These are phyloP conservation scores for Starmerella asiatica DNA, from an alignment of 805 yeast species.

Conservation along the genomic window DNA sequence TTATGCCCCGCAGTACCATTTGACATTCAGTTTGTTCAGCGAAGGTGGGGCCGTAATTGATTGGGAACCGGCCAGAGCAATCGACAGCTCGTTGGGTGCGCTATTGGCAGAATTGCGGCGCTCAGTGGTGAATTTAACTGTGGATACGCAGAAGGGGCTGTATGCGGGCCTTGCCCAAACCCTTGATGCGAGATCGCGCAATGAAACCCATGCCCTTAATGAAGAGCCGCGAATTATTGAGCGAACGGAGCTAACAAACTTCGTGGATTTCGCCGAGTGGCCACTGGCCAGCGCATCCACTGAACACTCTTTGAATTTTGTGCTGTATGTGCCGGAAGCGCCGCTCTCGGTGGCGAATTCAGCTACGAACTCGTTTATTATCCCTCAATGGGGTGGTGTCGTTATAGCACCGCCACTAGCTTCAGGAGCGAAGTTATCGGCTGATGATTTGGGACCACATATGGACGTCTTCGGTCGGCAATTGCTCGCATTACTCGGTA, in stretches of 20 bases:
- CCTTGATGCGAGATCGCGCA: constrained; percentile 21
- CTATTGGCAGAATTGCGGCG: constrained; percentile 38
- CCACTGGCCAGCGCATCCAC: constrained; percentile 43
- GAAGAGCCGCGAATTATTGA: neutral
- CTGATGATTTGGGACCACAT: constrained; percentile 39
- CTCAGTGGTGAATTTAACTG: constrained; percentile 54
- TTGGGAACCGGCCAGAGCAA: constrained; percentile 59
- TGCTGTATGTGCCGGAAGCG: constrained; percentile 49
- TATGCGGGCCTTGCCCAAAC: constrained; percentile 32
- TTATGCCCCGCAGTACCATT: constrained; percentile 52
- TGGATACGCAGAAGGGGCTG: constrained; percentile 68
- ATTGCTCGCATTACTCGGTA: constrained; percentile 57
- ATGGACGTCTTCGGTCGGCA: constrained; percentile 64
- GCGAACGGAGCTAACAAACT: constrained; percentile 47
- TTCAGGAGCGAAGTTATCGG: constrained; percentile 18
- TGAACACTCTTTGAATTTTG: constrained; percentile 58
- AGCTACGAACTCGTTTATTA: constrained; percentile 45
- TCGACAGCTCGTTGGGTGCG: constrained; percentile 39
- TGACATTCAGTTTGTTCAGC: constrained; percentile 60
- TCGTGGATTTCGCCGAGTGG: constrained; percentile 80
- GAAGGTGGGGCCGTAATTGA: constrained; percentile 44
- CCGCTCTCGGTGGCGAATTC: constrained; percentile 38
- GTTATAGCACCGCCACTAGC: constrained; percentile 34
- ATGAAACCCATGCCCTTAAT: neutral
- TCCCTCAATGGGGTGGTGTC: constrained; percentile 90